Evolutionary conservation across 2,329 filamentous ascomycete genomes (phyloP), one percentile per base, ranked within the genome.

Genomic region (Cucurbitaria berberidis): DNA sequence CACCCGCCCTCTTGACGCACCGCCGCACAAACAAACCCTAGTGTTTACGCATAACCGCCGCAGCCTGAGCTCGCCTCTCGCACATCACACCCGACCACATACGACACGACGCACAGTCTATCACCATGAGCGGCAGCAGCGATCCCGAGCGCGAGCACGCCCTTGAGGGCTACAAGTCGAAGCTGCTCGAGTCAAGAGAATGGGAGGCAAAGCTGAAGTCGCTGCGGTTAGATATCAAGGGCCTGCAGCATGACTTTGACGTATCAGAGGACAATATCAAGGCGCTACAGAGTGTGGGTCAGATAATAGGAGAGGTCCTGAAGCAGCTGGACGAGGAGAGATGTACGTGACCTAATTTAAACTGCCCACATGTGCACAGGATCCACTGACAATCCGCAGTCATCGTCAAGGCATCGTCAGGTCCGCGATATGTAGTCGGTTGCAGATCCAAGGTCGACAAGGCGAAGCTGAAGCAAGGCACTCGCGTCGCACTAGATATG

Each of bases 231-330:
- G 95, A 97, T 67, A 97, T 99, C 77, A 99, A 98, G 81, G 91
- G 89, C 55, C 80, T 98, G 49, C 91, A 96, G 75, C 92, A 90
- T 73, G 93, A 98, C 69, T 99, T 93, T 72, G 93, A 99, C 76
- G 87, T 93, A 65, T 98, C 95, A 48, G 95, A 99, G 76, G 96
- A 99, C 64, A 98, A 98, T 81, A 98, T 99, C 83, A 99, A 99
- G 83, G 95, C 95, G 64, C 82, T 99, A 72, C 95, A 99, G 82
- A 98, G 95, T 77, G 95, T 99, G 49, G 95, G 95, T 45, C 95
- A 99, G 81, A 99, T 99, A 78, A 98, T 99, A 77, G 95, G 95
- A 69, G 95, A 99, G 80, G 96, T 99, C 57, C 81, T 99, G 73
- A 99, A 99, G 82, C 96, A 99, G 82, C 84, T 99, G 61, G 95